Conservation (phyloP, 202 grass and related monocot species). For the Eragrostis tef region DNA sequence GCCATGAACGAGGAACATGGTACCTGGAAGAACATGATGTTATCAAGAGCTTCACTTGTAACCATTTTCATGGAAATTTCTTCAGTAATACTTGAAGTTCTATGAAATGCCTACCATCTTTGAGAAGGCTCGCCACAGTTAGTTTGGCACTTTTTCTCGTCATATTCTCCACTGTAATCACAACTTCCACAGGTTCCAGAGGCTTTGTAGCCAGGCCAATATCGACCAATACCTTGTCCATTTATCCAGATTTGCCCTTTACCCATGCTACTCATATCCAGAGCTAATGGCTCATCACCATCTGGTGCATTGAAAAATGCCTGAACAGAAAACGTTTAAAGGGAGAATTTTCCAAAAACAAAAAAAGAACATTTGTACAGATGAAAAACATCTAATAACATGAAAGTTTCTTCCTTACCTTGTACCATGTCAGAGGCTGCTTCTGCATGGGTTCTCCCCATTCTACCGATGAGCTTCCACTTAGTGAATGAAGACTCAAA, state of each 20-base stretch:
- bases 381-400: slow-evolving; percentile 20
- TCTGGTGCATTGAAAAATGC: slow-evolving; percentile 93
- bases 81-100: background rate
- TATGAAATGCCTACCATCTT: slow-evolving; percentile 66
- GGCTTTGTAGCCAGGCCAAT: slow-evolving; percentile 88
- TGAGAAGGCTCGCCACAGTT: slow-evolving; percentile 92
- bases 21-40: slow-evolving; percentile 68
- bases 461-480: slow-evolving; percentile 85
- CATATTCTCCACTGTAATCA: slow-evolving; percentile 80
- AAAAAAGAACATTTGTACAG: background rate
- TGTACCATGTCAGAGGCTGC: slow-evolving; percentile 93
- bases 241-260: slow-evolving; percentile 99
- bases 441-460: slow-evolving; percentile 85
- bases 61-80: slow-evolving; percentile 16
- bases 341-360: background rate
- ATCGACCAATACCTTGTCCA: slow-evolving; percentile 87
- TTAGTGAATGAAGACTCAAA: slow-evolving; percentile 84
- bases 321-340: slow-evolving; percentile 44
- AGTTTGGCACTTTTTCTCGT: slow-evolving; percentile 86
- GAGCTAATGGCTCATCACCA: slow-evolving; percentile 90
- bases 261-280: slow-evolving; percentile 96
- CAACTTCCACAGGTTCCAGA: slow-evolving; percentile 69
- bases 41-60: slow-evolving; percentile 30
- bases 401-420: slow-evolving; percentile 52
- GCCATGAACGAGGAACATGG: slow-evolving; percentile 91